phyloP scores from a whole-genome alignment of 2,329 filamentous ascomycete genomes.

The Beauveria sp. region DNA sequence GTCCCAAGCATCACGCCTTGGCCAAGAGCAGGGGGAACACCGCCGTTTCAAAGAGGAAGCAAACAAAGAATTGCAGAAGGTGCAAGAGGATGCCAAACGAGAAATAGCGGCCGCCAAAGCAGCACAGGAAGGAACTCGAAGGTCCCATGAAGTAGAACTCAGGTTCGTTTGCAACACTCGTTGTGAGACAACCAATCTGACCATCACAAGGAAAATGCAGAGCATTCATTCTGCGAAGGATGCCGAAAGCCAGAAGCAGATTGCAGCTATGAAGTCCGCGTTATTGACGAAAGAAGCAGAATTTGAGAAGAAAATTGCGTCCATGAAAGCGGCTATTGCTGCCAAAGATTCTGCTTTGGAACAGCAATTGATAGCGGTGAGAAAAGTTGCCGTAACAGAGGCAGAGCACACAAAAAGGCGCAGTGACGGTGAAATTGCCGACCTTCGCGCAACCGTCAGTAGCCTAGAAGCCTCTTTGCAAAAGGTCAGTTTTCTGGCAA shows the following conservation, averaged over 20 bases:
- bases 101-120: slow-evolving; percentile 26
- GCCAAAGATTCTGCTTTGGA: slow-evolving; percentile 23
- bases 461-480: slow-evolving; percentile 55
- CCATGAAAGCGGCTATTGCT: background rate
- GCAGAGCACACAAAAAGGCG: slow-evolving; percentile 39
- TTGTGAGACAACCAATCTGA: slow-evolving; percentile 12
- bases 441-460: slow-evolving; percentile 52
- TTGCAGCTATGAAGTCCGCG: slow-evolving; percentile 16
- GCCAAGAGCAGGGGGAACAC: slow-evolving; percentile 68
- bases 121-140: slow-evolving; percentile 63
- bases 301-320: slow-evolving; percentile 24
- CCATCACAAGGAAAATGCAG: slow-evolving; percentile 21
- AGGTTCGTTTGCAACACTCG: slow-evolving; percentile 29
- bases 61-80: slow-evolving; percentile 38
- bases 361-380: slow-evolving; percentile 36
- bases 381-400: slow-evolving; percentile 41
- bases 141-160: slow-evolving; percentile 60
- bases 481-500: slow-evolving; percentile 36
- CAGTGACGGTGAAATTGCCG: slow-evolving; percentile 54
- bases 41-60: slow-evolving; percentile 54
- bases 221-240: slow-evolving; percentile 23
- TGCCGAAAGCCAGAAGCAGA: slow-evolving; percentile 22
- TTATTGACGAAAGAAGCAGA: slow-evolving; percentile 22
- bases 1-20: slow-evolving; percentile 46
- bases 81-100: slow-evolving; percentile 34